Base-by-base conservation (phyloP, 108 stramenopile species). In the Nitzschia sp. region DNA sequence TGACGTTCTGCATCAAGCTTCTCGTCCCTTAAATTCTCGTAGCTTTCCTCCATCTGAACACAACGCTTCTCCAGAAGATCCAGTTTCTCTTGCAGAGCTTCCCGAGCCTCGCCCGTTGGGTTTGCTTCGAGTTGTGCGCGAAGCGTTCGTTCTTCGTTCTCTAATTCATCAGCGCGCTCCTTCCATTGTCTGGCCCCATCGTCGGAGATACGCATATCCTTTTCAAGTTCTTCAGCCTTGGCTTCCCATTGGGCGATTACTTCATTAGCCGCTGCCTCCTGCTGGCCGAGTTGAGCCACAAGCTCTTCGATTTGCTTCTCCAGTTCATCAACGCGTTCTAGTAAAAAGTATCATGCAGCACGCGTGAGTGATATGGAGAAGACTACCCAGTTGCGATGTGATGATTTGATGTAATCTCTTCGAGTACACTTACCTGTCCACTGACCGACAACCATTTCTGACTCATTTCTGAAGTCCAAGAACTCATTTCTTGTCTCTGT, bases 211-310 rank as follows among this genome's bases (percentile, higher is more conserved):
- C n/a, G n/a, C n/a, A n/a, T n/a, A n/a, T n/a, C 83, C 68, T 69
- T 52, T 69, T 79, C 76, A 77, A 76, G 59, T 44, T 68, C 70
- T 27, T 65, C 45, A 60, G 84, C 29, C 75, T 77, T 69, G 27
- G 75, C 48, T 52, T 87, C 86, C 89, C 89, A 90, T 47, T 76
- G 69, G 26, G 68, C 52, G 55, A 90, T 90, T 22, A 80, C 89
- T 33, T 72, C 80, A 28, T 71, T 82, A 8, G 89, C 89, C 45
- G 81, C 78, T 19, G 26, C 46, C 34, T 83, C 75, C 61, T 85
- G 85, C 35, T 69, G 46, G 38, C 71, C 52, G 4, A 78, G 54
- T 36, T 67, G 63, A 17, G 68, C 56, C 36, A 73, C 67, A 3
- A 71, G 58, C 1, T 68, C 60, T 22, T 11, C 17, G 0, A 86